Conservation (phyloP, 169 alveolate genomes). For the Plasmodium adleri region DNA sequence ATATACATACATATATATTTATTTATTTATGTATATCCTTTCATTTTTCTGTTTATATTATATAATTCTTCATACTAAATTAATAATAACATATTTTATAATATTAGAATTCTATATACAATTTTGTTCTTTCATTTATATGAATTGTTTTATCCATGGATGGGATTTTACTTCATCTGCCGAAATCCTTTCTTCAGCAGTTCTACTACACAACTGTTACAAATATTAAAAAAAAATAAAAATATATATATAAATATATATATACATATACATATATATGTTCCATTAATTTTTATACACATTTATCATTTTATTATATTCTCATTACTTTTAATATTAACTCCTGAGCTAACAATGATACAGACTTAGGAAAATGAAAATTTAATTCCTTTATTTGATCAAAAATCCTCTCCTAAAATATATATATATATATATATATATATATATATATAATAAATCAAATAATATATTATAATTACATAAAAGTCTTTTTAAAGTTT, state of each 20-base stretch:
- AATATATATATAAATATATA: not conserved
- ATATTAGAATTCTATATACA: not conserved
- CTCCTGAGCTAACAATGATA: slow-evolving; percentile 45
- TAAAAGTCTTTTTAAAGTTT: no score
- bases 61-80: no score
- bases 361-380: slow-evolving; percentile 64
- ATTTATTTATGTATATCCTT: not conserved
- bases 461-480: not conserved
- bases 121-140: not conserved
- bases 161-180: slow-evolving; percentile 71
- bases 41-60: no score
- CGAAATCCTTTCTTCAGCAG: slow-evolving; percentile 61
- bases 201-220: slow-evolving; percentile 58
- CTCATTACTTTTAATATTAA: slow-evolving; percentile 40
- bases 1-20: not conserved
- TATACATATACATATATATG: not conserved
- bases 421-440: no score
- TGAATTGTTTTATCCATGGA: slow-evolving; percentile 70
- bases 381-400: slow-evolving; percentile 61
- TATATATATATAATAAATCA: not conserved
- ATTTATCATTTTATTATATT: not conserved
- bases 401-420: slow-evolving; percentile 56
- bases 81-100: not conserved
- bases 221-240: not conserved
- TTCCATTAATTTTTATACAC: not conserved